Percentiles rank a stretch among this genome's conserved stretches.
These are phyloP conservation scores for Tricholoma flavovirens DNA, from an alignment of 768 basidiomycete genomes.

Conservation along the genomic window DNA sequence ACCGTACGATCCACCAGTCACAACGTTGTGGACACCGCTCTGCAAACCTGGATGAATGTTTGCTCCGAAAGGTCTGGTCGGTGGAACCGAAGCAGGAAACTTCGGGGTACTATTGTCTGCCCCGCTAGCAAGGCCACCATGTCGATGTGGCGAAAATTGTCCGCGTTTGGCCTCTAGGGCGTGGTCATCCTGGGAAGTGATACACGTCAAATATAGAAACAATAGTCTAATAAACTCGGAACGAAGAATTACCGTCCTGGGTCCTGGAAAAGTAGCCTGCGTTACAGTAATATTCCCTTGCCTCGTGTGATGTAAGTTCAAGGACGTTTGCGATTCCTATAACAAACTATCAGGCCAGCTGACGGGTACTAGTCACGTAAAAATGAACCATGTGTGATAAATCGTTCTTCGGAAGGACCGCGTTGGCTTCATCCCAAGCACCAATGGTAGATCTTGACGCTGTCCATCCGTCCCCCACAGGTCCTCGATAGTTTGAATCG, in stretches of 20 bases:
- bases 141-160: conserved; percentile 51
- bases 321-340: conserved; percentile 40
- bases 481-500: conserved; percentile 43
- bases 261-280: conserved; percentile 32
- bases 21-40: conserved; percentile 1
- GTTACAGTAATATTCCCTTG: conserved; percentile 39
- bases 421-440: conserved; percentile 54
- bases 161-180: conserved; percentile 38
- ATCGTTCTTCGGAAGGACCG: conserved; percentile 46
- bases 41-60: conserved; percentile 21
- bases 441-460: conserved; percentile 46
- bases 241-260: conserved; percentile 34
- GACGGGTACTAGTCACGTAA: conserved; percentile 12
- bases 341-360: conserved; percentile 6
- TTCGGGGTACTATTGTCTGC: conserved; percentile 34
- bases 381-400: conserved; percentile 36
- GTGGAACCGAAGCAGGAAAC: conserved; percentile 38
- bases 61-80: conserved; percentile 33
- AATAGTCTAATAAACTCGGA: conserved; percentile 3
- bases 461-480: conserved; percentile 45
- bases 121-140: conserved; percentile 36
- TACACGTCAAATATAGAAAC: conserved; percentile 13
- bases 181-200: conserved; percentile 38
- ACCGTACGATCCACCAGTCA: conserved; percentile 6
- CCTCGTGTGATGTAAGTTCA: conserved; percentile 40